Conservation (phyloP, 768 basidiomycete genomes). For the Mycena belliarum region DNA sequence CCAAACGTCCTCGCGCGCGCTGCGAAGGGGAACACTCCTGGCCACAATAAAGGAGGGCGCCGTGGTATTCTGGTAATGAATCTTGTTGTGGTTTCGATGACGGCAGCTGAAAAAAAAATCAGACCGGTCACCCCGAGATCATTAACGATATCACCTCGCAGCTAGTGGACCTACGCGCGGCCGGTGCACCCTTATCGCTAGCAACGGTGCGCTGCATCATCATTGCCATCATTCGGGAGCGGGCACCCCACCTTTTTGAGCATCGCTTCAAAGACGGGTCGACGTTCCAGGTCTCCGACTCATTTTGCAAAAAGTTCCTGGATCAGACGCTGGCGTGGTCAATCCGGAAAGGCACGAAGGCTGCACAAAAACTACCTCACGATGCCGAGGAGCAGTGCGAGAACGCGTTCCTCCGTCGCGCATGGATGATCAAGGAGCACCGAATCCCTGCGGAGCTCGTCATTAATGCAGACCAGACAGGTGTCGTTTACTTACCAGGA, state of each 20-base stretch:
- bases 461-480: conserved; percentile 32
- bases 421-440: conserved; percentile 18
- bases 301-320: conserved; percentile 18
- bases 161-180: not conserved
- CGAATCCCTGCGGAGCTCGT: conserved; percentile 18
- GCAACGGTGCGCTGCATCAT: not conserved
- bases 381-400: conserved; percentile 21
- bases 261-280: not conserved
- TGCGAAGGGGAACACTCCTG: no score
- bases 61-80: no score
- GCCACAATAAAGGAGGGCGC: no score
- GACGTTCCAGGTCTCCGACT: not conserved
- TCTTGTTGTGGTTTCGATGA: no score
- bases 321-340: conserved; percentile 21
- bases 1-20: no score
- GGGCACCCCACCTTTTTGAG: not conserved
- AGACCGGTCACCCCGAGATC: no score
- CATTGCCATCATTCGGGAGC: not conserved
- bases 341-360: conserved; percentile 25
- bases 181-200: not conserved
- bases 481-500: conserved; percentile 19
- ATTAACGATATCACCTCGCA: not conserved
- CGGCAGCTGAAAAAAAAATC: no score
- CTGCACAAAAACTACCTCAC: conserved; percentile 31
- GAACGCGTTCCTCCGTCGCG: conserved; percentile 19